Evolutionary conservation across 2,329 filamentous ascomycete species (phyloP), one percentile per base, ranked within the genome.

Genomic region (Dryadomyces sulphureus): DNA sequence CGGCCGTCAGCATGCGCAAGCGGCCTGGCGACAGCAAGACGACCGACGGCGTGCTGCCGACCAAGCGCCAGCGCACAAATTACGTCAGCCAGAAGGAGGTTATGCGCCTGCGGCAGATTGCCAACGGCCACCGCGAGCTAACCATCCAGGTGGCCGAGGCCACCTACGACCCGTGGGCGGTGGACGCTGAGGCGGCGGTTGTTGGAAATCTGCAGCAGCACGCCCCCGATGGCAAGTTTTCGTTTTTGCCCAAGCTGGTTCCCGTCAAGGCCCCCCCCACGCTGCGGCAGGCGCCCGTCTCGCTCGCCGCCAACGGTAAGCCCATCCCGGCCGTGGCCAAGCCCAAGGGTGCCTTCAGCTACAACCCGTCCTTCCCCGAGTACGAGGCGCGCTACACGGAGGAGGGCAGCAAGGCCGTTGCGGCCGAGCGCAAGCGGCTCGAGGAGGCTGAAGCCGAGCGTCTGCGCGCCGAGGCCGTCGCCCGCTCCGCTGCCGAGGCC

Each of bases 11-110:
- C 21, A 73, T 76, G 52, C 79, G 82, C 55, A 98, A 96, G 67
- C 80, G 90, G 43, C 59, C 77, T 8, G 75, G 75, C 47, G 73
- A 78, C 21, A 45, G 43, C 35, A 82, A 78, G 57, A 77, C 82
- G 9, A 79, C 77, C 17, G 79, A 93, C 57, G 84, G 86, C 36
- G 67, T 90, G 30, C 65, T 89, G 42, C 72, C 79, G 19, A 68
- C 72, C 46, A 96, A 96, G 69, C 79, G 80, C 56, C 74, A 77
- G 54, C 82, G 84, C 60, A 80, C 75, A 45, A 78, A 84, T 56
- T 90, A 85, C 66, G 78, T 98, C 25, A 84, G 84, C 6, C 76
- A 84, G 55, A 92, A 88, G 64, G 89, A 98, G 59, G 77, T 94
- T 42, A 68, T 77, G 52, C 77, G 86, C 43, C 68, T 98, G 50